A percentile compares a stretch with the other conserved stretches of the same genome.
Evolutionary conservation across 2,329 filamentous ascomycete species (phyloP).

Genomic region (Penicillium brevicompactum): DNA sequence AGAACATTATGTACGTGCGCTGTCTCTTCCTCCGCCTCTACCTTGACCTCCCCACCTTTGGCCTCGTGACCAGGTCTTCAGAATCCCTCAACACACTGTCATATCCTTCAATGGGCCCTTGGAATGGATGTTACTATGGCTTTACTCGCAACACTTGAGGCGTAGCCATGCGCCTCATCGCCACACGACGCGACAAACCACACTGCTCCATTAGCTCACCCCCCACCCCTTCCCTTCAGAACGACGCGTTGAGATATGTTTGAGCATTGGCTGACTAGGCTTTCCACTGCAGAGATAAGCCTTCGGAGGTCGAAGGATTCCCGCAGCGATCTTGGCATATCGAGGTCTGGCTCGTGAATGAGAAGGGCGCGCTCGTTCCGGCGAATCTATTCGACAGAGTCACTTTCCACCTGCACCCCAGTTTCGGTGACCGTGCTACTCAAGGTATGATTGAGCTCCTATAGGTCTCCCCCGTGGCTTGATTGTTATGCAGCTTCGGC

Average conservation of each 20-base stretch:
- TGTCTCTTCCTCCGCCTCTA: slow-evolving; percentile 4
- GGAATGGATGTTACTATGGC: not conserved
- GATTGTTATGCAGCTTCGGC: not conserved
- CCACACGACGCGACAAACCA: not conserved
- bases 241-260: not conserved
- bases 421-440: slow-evolving; percentile 76
- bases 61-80: not conserved
- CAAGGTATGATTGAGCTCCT: slow-evolving; percentile 66
- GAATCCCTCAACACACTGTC: not conserved
- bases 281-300: slow-evolving; percentile 64
- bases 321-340: slow-evolving; percentile 94
- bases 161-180: not conserved
- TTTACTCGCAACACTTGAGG: not conserved
- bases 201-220: not conserved
- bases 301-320: slow-evolving; percentile 80
- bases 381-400: slow-evolving; percentile 90
- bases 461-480: not conserved
- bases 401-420: slow-evolving; percentile 89
- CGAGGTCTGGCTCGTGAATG: slow-evolving; percentile 79
- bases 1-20: slow-evolving; percentile 76
- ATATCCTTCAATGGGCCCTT: not conserved
- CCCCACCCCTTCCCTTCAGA: not conserved
- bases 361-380: slow-evolving; percentile 79
- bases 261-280: slow-evolving; percentile 5
- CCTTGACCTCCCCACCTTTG: not conserved